Evolutionary conservation across 176 grass and related monocot genomes (phyloP), one percentile per base, ranked within the genome.

Genomic region (Otatea glauca): DNA sequence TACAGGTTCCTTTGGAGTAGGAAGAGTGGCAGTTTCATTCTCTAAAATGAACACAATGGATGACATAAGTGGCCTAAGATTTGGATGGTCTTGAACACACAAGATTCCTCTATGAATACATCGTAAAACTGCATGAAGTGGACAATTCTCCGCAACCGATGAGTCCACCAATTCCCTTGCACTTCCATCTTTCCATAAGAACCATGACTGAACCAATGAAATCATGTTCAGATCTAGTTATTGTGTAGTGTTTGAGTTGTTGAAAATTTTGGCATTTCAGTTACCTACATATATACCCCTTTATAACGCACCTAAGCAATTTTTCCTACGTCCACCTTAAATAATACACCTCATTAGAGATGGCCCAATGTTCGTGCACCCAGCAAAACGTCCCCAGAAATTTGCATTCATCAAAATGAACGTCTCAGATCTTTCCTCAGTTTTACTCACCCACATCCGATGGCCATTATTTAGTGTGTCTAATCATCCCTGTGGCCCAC

Each of bases 21-120:
- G 77, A 47, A 90, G 75, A 13, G 63, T 38, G 34, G 50, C 27
- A 34, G 51, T 58, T 68, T 86, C 68, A 41, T 80, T 88, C 41
- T 76, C 83, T 27, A 93, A 70, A 85, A 93, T 85, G 79, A 65
- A 65, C 15, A 85, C 51, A 38, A 93, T 20, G 5, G 66, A 88
- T n/a, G 62, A 72, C 84, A 90, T 93, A 6, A 74, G 43, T 11
- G 88, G 91, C 37, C 91, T 88, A 3, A 43, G 78, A 53, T 78
- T 81, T 9, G 90, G 88, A 49, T 71, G 41, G 38, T 90, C 85
- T 79, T 90, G 87, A 44, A 94, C 69, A 45, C 93, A 92, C 56
- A 90, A 15, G 35, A 94, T 82, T 20, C 68, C 85, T n/a, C 90
- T 5, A 2, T 92, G 81, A 43, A 84, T 81, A 32, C 83, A 90